Evolutionary conservation across 306 rosid species (phyloP).

Genomic region (Delonix regia): DNA sequence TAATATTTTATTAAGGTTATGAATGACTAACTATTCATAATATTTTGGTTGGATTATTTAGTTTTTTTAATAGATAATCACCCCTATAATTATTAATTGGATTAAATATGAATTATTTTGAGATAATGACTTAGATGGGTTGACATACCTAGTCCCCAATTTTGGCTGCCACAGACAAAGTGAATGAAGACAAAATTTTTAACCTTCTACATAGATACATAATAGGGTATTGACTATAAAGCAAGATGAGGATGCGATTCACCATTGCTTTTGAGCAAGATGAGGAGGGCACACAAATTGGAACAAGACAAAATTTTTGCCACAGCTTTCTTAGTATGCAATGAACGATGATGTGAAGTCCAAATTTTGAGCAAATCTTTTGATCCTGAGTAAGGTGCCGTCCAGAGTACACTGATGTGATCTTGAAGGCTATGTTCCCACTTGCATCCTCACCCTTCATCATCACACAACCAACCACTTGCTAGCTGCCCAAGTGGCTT

Average conservation of each 20-base stretch:
- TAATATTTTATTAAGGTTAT: background rate
- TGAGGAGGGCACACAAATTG: too few species aligned
- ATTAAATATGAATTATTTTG: background rate
- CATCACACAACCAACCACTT: constrained; percentile 31
- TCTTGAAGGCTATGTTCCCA: constrained; percentile 26
- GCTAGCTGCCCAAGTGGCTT: constrained; percentile 34
- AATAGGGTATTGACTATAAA: background rate
- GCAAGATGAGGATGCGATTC: constrained; percentile 29
- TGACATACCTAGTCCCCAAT: constrained; percentile 11
- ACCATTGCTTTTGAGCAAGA: constrained; percentile 14
- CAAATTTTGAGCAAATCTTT: constrained; percentile 12
- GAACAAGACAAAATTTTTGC: too few species aligned
- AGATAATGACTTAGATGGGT: background rate
- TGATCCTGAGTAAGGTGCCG: constrained; percentile 33
- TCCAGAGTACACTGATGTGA: constrained; percentile 36
- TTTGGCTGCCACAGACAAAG: constrained; percentile 22
- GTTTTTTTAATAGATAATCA: background rate
- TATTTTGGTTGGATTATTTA: background rate
- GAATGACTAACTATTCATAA: background rate
- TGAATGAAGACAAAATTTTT: constrained; percentile 10
- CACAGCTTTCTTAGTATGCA: constrained; percentile 33
- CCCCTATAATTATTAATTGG: background rate
- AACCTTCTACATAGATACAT: constrained; percentile 20
- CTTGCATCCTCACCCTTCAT: constrained; percentile 5
- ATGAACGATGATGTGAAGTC: constrained; percentile 15